Percentiles rank a stretch among this genome's conserved stretches.
phyloP scores from a whole-genome alignment of 495 filamentous ascomycete genomes.

The Aspergillus steynii region DNA sequence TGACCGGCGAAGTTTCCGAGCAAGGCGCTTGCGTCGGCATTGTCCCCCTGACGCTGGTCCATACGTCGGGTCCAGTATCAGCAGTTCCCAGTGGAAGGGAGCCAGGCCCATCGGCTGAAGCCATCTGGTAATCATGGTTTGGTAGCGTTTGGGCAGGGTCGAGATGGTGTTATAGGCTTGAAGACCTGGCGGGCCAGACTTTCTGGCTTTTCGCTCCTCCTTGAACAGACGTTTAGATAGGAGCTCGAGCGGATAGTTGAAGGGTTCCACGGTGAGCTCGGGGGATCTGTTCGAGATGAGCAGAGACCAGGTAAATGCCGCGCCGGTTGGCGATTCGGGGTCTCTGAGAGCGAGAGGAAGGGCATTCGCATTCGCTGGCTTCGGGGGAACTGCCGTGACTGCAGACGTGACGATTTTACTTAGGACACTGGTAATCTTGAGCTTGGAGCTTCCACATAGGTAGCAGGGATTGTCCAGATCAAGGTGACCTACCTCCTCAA shows the following conservation, averaged over 20 bases:
- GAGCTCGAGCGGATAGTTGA: not conserved
- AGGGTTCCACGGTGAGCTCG: not conserved
- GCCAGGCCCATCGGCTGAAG: not conserved
- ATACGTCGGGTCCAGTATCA: not conserved
- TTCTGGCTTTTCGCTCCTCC: not conserved
- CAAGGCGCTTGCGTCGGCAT: not conserved
- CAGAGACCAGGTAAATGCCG: not conserved
- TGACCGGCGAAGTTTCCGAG: not conserved
- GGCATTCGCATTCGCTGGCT: not conserved
- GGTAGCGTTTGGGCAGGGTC: not conserved
- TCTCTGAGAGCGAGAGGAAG: not conserved
- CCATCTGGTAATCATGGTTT: not conserved
- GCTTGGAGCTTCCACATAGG: no score
- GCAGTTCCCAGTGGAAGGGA: not conserved
- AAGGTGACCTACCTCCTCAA: not conserved
- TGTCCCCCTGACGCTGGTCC: not conserved
- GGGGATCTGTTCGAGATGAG: not conserved
- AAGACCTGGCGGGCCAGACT: not conserved
- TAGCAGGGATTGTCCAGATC: no score
- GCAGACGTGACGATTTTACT: not conserved
- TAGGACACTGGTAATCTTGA: not conserved
- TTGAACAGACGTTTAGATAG: not conserved
- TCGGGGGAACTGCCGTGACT: not conserved
- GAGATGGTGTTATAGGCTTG: not conserved
- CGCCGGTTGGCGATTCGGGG: not conserved